phyloP scores from a whole-genome alignment of 768 basidiomycete species.

The Pleurotus platypus region DNA sequence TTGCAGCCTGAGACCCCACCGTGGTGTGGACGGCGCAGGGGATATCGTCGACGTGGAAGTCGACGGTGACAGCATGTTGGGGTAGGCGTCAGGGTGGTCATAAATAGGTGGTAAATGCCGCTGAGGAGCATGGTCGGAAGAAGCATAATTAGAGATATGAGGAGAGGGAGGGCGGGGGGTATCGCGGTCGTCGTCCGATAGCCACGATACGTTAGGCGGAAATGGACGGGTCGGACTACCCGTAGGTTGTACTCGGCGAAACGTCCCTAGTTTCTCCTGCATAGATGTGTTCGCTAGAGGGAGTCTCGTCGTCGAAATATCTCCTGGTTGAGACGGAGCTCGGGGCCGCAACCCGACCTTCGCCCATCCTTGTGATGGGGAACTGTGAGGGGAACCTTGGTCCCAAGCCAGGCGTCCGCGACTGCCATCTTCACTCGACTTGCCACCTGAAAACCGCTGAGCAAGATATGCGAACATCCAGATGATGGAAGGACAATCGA shows the following conservation, averaged over 20 bases:
- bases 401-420: neutral
- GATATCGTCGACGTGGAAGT: constrained; percentile 15
- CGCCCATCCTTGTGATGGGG: constrained; percentile 2
- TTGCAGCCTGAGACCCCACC: constrained; percentile 27
- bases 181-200: constrained; percentile 7
- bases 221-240: constrained; percentile 24
- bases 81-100: constrained; percentile 1
- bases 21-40: constrained; percentile 15
- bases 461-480: neutral
- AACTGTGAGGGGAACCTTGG: neutral
- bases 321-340: neutral
- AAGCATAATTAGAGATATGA: neutral
- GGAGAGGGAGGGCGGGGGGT: neutral
- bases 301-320: no score
- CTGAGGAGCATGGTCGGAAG: neutral
- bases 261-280: no score
- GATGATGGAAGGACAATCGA: neutral
- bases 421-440: neutral
- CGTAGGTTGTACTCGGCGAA: neutral
- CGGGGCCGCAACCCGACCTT: neutral
- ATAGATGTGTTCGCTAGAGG: no score
- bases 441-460: neutral
- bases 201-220: constrained; percentile 39
- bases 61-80: constrained; percentile 19
- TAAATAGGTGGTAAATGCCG: neutral